Base-by-base conservation (phyloP, 1,284 basidiomycete species). In the Blastosporella zonata region DNA sequence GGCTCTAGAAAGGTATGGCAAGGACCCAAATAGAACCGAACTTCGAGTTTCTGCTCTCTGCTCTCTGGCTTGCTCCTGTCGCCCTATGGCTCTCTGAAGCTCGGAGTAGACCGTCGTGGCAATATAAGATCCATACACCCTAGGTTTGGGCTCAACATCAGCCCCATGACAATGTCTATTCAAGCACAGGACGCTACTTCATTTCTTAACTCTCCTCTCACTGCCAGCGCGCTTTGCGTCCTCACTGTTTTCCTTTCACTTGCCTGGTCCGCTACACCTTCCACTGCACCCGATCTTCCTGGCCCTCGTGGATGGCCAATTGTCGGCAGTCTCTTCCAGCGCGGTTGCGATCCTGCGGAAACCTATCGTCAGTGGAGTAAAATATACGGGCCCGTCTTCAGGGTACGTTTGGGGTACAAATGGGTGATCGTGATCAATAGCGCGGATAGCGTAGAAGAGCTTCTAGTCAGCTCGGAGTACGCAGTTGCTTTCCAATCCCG, bases 221-320 rank as follows among this genome's bases (percentile, higher is more conserved):
- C 37, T 9, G 22, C 42, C 13, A 29, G 29, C 7, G 13, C 43
- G 8, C 21, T 45, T 6, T 12, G 22, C 27, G 27, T 46, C 21
- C 15, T 43, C 9, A 10, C 25, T 15, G 8, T 45, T 27, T 27
- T 55, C 4, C 12, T 33, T 13, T 17, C 47, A 9, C 8, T 55
- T 38, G 27, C 25, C 2, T 53, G 54, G 54, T 55, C 45, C 4
- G 38, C 51, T 6, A 12, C 33, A 5, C 54, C 54, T 29, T 8
- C 34, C n/a, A 47, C n/a, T n/a, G 39, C 38, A 12, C 54, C 51
- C 2, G 47, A 55, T 17, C 51, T 55, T 18, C 54, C 54, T 18
- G 54, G 54, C 13, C 54, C 54, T 23, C 27, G 48, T n/a, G 54
- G 54, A 5, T 55, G 52, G 52, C 54, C 54, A 1, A 47, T 55